Evolutionary conservation across 129 eudicot genomes (phyloP).

Genomic region (Saussurea involucrata): DNA sequence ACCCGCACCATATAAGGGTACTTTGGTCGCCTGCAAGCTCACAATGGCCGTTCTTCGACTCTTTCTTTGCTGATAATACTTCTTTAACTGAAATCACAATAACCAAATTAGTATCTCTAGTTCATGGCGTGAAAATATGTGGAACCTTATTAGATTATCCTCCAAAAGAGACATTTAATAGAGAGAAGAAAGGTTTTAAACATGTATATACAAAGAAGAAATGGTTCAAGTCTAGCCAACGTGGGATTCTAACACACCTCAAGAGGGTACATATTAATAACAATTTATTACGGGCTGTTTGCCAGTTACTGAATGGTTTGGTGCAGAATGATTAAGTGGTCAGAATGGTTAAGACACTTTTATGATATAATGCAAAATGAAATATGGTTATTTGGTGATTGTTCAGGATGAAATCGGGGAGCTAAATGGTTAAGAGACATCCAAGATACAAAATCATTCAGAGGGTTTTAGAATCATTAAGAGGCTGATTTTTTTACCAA

Average conservation of each 20-base stretch:
- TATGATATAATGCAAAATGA: too few relatives aligned
- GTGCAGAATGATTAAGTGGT: too few relatives aligned
- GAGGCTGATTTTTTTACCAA: too few relatives aligned
- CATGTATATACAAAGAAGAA: neutral
- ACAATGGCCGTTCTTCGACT: conserved; percentile 50
- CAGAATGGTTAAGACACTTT: too few relatives aligned
- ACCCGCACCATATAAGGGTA: conserved; percentile 93
- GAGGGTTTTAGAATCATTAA: too few relatives aligned
- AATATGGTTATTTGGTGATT: too few relatives aligned
- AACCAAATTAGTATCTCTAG: neutral
- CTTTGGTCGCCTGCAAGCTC: conserved; percentile 57
- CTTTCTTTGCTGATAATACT: conserved; percentile 84
- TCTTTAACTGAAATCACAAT: conserved; percentile 52
- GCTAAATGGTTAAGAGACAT: too few relatives aligned
- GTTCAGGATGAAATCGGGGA: too few relatives aligned
- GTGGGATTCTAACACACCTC: neutral
- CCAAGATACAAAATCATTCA: too few relatives aligned
- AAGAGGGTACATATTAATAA: too few relatives aligned
- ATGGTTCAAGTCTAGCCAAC: neutral
- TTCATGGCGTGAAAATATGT: neutral
- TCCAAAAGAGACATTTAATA: neutral
- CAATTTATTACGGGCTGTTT: too few relatives aligned
- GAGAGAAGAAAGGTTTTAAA: neutral
- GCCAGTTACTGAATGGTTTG: too few relatives aligned
- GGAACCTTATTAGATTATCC: neutral